Evolutionary conservation across 2,329 filamentous ascomycete genomes (phyloP).

Genomic region (Taxawa tesnikishii): DNA sequence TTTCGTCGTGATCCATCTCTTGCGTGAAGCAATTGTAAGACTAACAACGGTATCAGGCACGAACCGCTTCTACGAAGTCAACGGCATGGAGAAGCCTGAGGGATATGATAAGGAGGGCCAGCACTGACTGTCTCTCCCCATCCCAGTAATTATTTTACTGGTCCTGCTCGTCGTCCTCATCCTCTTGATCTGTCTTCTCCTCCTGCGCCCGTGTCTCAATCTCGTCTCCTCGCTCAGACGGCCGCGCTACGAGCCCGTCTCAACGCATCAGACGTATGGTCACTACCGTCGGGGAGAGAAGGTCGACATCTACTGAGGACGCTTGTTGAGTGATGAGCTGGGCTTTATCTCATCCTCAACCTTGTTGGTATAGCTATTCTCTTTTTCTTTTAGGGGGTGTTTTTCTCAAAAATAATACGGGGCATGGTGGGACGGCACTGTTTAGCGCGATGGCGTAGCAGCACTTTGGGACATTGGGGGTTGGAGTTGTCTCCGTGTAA

Average conservation of each 20-base stretch:
- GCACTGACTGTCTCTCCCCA: constrained; percentile 18
- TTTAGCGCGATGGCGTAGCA: too few relatives aligned
- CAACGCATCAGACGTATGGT: background rate
- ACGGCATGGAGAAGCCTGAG: constrained; percentile 67
- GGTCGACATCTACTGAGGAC: background rate
- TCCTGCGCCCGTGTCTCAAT: constrained; percentile 3
- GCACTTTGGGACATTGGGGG: too few relatives aligned
- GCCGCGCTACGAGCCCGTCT: background rate
- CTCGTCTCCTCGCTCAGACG: background rate
- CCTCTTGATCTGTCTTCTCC: constrained; percentile 2
- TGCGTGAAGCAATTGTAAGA: background rate
- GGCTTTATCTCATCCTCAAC: too few relatives aligned
- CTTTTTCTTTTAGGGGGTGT: too few relatives aligned
- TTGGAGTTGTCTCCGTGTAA: too few relatives aligned
- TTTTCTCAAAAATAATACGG: too few relatives aligned
- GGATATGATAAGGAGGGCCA: constrained; percentile 63
- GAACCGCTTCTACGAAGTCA: constrained; percentile 72
- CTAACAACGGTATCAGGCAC: constrained; percentile 51
- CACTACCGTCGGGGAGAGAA: background rate
- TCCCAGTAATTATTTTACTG: constrained; percentile 1
- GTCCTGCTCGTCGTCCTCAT: constrained; percentile 1
- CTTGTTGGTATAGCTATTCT: too few relatives aligned
- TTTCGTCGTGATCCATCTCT: constrained; percentile 14
- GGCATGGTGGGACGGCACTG: too few relatives aligned
- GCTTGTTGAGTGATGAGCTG: too few relatives aligned